Evolutionary conservation across 768 basidiomycete species (phyloP), one percentile per base, ranked within the genome.

Genomic region (Hysterangium stoloniferum): DNA sequence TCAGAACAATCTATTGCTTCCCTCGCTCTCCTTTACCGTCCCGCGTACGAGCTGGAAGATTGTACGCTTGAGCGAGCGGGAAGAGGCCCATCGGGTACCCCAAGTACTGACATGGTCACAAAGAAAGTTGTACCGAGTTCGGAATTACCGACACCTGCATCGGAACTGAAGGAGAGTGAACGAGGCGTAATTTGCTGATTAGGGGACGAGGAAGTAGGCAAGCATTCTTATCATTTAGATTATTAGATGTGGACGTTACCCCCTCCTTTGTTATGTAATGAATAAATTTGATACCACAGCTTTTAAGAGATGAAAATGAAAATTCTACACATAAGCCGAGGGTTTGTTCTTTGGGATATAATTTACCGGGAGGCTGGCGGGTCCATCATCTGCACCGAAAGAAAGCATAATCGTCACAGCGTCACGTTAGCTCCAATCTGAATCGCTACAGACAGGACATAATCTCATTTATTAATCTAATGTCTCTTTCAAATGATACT

Each of bases 31-130:
- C 49, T 38, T 27, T 94, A 86, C 61, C 71, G 72, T 25, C 91
- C 91, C 1, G 91, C 92, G 1, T 86, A 89, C 66, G 84, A 89
- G 68, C 73, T 95, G 1, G 59, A 69, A 29, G 88, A 94, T 59
- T 86, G 77, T 20, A 70, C 69, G 43, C 69, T 89, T 42, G 90
- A 93, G 64, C 74, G 90, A 35, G 81, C 75, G 9, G 85, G 85
- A 8, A 70, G 85, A 29, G 78, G 76, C 28, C 40, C 40, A 17
- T 41, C 40, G n/a, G n/a, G n/a, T n/a, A n/a, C n/a, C n/a, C 44
- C 29, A 25, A 4, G n/a, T 8, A 42, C 9, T 20, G 15, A 2
- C 22, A 4, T 42, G 13, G 28, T 37, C 40, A 42, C 12, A 24
- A 20, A n/a, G n/a, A n/a, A n/a, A n/a, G 17, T 24, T 12, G 40